phyloP scores from a whole-genome alignment of 108 stramenopile species.

The Thalassiosira profunda region DNA sequence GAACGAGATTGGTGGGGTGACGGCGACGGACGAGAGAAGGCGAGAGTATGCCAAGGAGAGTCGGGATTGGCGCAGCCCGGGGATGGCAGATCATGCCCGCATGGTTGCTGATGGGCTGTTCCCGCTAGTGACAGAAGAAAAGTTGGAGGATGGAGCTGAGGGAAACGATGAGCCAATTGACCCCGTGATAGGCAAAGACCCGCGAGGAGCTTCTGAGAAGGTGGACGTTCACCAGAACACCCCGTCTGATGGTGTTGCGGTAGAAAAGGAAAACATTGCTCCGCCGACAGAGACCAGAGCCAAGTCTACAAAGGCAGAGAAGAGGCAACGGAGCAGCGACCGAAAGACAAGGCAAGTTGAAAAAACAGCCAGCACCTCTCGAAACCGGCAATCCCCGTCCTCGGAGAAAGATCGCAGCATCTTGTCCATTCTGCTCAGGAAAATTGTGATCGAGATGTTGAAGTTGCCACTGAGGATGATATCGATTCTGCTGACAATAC shows the following conservation, averaged over 20 bases:
- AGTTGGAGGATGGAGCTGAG: not conserved
- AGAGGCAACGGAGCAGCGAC: not conserved
- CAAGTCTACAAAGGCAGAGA: too few relatives aligned
- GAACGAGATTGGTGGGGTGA: conserved; percentile 85
- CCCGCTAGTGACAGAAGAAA: not conserved
- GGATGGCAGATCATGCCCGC: conserved; percentile 42
- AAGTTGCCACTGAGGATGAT: conserved; percentile 37
- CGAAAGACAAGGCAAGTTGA: not conserved
- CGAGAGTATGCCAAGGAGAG: conserved; percentile 53
- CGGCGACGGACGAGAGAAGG: conserved; percentile 42
- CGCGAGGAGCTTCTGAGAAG: too few relatives aligned
- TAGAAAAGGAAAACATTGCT: too few relatives aligned
- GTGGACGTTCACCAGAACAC: too few relatives aligned
- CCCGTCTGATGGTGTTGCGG: too few relatives aligned
- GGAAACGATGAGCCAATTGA: too few relatives aligned
- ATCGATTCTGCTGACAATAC: conserved; percentile 11
- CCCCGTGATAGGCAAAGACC: too few relatives aligned
- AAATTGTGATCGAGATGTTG: conserved; percentile 26
- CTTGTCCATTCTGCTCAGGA: conserved; percentile 5
- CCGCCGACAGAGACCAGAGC: too few relatives aligned
- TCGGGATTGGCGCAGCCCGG: conserved; percentile 56
- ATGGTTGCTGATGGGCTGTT: conserved; percentile 52
- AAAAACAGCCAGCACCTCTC: not conserved
- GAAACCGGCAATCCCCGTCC: too few relatives aligned
- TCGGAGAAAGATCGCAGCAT: not conserved